Base-by-base conservation (phyloP, 2,329 filamentous ascomycete genomes). In the Fusarium protoensiforme region DNA sequence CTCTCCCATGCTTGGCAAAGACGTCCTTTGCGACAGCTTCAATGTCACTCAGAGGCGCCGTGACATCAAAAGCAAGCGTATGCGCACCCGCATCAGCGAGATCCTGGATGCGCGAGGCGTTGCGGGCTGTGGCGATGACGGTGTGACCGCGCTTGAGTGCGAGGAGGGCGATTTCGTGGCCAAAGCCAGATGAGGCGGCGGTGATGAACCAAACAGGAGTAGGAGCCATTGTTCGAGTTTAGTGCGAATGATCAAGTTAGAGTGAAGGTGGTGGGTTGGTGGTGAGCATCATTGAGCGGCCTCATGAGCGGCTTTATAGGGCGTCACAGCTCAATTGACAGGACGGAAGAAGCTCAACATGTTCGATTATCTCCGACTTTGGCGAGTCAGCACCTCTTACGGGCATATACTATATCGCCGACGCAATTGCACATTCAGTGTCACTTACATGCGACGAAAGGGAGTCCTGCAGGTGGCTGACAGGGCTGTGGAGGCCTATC, bases 131-230 rank as follows among this genome's bases (percentile, higher is more conserved):
- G 3, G 87, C 88, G 46, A 89, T 80, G 67, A 88, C 87, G 1
- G 79, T 82, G 76, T 90, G 85, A 31, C 86, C 86, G 31, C 82
- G 81, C 3, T 79, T 75, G 7, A 89, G 81, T 2, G 87, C 84
- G 13, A 80, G 74, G 33, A 82, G 75, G 33, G 84, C 84, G 31
- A 89, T 84, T 8, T 81, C 78, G 7, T 80, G 79, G 8, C 88
- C 88, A 67, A 90, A 86, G 59, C 88, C 87, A 20, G 84, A 87
- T 24, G 86, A 87, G 53, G 83, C 83, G 29, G 86, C 88, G 13
- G 84, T 85, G 75, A 90, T 85, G 79, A 90, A 85, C 87, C 88
- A 90, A 33, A 87, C 83, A 51, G 81, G 82, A 4, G 70, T 71
- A 56, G 69, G 57, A 48, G 69, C 60, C 18, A 39, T 56, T 64